These are phyloP conservation scores for Pseudognaphalium luteoalbum DNA, from an alignment of 129 eudicot genomes.

Conservation along the genomic window DNA sequence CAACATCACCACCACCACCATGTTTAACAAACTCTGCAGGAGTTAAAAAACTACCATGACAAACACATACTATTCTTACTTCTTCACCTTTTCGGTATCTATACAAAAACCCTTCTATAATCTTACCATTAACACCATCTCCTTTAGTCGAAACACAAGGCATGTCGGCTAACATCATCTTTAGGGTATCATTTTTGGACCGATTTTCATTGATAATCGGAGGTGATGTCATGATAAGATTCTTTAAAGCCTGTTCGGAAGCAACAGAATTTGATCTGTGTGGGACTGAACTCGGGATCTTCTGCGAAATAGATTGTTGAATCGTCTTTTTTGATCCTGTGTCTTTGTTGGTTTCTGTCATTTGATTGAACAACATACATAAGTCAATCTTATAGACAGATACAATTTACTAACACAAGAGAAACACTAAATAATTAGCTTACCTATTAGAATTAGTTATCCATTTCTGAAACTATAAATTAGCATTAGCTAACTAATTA, in stretches of 20 bases:
- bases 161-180: slow-evolving; percentile 48
- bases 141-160: slow-evolving; percentile 60
- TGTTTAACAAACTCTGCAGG: slow-evolving; percentile 83
- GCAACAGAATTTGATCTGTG: slow-evolving; percentile 22
- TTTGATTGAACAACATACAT: neutral
- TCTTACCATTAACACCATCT: slow-evolving; percentile 49
- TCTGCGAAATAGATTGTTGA: slow-evolving; percentile 19
- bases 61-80: slow-evolving; percentile 67
- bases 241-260: neutral
- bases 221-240: neutral
- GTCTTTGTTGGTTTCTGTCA: slow-evolving; percentile 35
- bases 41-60: slow-evolving; percentile 66
- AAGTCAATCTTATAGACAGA: neutral
- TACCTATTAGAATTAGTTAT: too few relatives aligned
- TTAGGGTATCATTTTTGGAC: slow-evolving; percentile 26
- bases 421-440: too few relatives aligned
- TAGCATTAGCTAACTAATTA: too few relatives aligned
- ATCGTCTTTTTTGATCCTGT: slow-evolving; percentile 11
- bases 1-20: slow-evolving; percentile 73
- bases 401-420: too few relatives aligned
- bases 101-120: slow-evolving; percentile 60
- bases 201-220: neutral
- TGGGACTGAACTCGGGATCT: neutral
- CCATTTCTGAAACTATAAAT: too few relatives aligned
- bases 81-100: slow-evolving; percentile 57